A percentile compares a stretch with the other conserved stretches of the same genome.
These are phyloP conservation scores for Aspergillus kassunensis DNA, from an alignment of 495 filamentous ascomycete genomes.

Conservation along the genomic window DNA sequence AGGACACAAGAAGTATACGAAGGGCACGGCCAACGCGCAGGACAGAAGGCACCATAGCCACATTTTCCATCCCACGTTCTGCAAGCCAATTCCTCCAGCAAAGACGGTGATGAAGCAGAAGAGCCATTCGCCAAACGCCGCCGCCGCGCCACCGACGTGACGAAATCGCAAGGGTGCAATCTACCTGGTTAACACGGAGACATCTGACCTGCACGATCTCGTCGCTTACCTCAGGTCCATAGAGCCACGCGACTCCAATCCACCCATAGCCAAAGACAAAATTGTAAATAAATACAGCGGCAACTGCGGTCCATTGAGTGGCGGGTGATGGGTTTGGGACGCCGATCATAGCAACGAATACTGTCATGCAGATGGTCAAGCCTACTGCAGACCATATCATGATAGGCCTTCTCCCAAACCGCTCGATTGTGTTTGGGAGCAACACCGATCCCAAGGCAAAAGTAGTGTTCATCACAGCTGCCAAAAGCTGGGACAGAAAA, in stretches of 20 bases:
- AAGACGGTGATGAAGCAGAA: conserved; percentile 31
- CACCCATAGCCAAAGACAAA: conserved; percentile 26
- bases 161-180: conserved; percentile 27
- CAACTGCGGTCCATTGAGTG: conserved; percentile 20
- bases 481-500: conserved; percentile 23
- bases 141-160: conserved; percentile 26
- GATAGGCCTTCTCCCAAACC: conserved; percentile 22
- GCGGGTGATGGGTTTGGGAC: conserved; percentile 10
- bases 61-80: conserved; percentile 22
- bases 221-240: conserved; percentile 17
- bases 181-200: too few species aligned
- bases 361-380: conserved; percentile 20
- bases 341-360: conserved; percentile 20
- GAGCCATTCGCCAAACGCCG: conserved; percentile 25
- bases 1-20: conserved; percentile 22
- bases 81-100: conserved; percentile 27
- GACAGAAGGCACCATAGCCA: conserved; percentile 26
- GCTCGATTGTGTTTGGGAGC: conserved; percentile 19
- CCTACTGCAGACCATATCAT: conserved; percentile 23
- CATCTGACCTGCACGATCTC: too few species aligned
- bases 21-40: conserved; percentile 9
- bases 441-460: conserved; percentile 12
- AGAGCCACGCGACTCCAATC: conserved; percentile 27
- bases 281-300: conserved; percentile 20
- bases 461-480: conserved; percentile 25